phyloP scores from a whole-genome alignment of 192 early-diverging fungal genomes.

The Coemansia brasiliensis region DNA sequence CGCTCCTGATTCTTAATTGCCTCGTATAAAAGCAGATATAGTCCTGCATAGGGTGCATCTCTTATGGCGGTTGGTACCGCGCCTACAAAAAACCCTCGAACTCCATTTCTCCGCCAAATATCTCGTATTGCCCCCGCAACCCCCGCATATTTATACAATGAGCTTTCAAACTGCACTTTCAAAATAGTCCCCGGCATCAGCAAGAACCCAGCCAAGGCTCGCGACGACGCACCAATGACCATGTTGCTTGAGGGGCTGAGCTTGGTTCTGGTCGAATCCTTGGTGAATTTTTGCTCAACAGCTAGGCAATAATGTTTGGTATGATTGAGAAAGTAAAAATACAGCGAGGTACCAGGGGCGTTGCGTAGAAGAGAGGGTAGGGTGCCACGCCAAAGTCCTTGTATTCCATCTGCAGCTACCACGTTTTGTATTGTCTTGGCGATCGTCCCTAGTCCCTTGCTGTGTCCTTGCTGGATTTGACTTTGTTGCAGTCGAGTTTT shows the following conservation, averaged over 20 bases:
- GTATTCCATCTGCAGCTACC: conserved; percentile 50
- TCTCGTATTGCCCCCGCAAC: conserved; percentile 64
- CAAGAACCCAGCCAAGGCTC: conserved; percentile 76
- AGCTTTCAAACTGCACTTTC: conserved; percentile 91
- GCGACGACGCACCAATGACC: conserved; percentile 66
- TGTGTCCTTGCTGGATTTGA: conserved; percentile 17
- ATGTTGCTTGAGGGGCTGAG: conserved; percentile 66
- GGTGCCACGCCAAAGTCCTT: conserved; percentile 55
- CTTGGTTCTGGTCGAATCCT: conserved; percentile 19
- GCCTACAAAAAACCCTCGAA: conserved; percentile 83
- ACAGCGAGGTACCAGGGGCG: conserved; percentile 59
- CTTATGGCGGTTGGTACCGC: conserved; percentile 83
- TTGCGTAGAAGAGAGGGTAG: conserved; percentile 45
- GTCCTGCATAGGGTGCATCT: conserved; percentile 88
- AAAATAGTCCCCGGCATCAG: conserved; percentile 95
- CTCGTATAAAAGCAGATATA: conserved; percentile 90
- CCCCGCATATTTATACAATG: conserved; percentile 77
- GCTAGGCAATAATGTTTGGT: conserved; percentile 24
- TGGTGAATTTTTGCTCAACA: conserved; percentile 17
- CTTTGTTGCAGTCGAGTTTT: conserved; percentile 77
- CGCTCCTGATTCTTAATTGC: conserved; percentile 62
- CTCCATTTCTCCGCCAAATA: conserved; percentile 69
- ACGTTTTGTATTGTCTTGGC: conserved; percentile 62
- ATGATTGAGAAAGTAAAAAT: conserved; percentile 61
- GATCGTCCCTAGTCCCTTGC: not conserved